Conservation (phyloP, 306 rosid genomes). For the Cucurbita moschata region DNA sequence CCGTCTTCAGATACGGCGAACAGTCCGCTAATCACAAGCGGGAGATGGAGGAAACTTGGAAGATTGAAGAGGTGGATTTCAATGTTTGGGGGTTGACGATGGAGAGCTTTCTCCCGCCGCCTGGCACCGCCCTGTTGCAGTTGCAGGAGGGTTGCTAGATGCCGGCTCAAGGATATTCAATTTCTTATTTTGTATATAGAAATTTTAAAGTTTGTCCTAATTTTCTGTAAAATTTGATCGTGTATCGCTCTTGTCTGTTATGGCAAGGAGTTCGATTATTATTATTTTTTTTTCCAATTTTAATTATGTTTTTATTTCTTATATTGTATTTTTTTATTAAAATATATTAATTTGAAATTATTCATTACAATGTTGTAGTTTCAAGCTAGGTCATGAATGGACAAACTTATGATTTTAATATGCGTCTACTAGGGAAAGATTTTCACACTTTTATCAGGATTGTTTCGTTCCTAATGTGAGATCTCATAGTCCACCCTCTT, state of each 20-base stretch:
- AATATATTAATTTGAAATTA: too few relatives aligned
- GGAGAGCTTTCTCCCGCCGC: constrained; percentile 57
- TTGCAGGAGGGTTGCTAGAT: neutral
- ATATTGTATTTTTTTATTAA: too few relatives aligned
- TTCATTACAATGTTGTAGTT: too few relatives aligned
- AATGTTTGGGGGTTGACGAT: constrained; percentile 52
- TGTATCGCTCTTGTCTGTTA: neutral
- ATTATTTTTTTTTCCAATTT: neutral
- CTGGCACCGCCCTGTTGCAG: neutral
- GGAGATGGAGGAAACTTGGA: constrained; percentile 79
- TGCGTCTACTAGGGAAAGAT: too few relatives aligned
- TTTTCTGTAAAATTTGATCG: neutral
- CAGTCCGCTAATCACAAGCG: constrained; percentile 66
- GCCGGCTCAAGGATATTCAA: neutral
- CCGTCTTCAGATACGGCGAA: constrained; percentile 66
- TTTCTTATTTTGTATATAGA: neutral
- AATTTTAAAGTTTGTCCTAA: neutral
- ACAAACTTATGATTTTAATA: too few relatives aligned
- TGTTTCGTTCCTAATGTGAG: too few relatives aligned
- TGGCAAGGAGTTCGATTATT: neutral
- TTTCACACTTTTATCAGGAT: too few relatives aligned
- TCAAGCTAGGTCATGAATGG: too few relatives aligned
- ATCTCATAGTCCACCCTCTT: too few relatives aligned
- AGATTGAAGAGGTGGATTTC: constrained; percentile 70
- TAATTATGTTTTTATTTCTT: neutral